Evolutionary conservation across 2,329 filamentous ascomycete species (phyloP).

Genomic region (Orbilia quercus): DNA sequence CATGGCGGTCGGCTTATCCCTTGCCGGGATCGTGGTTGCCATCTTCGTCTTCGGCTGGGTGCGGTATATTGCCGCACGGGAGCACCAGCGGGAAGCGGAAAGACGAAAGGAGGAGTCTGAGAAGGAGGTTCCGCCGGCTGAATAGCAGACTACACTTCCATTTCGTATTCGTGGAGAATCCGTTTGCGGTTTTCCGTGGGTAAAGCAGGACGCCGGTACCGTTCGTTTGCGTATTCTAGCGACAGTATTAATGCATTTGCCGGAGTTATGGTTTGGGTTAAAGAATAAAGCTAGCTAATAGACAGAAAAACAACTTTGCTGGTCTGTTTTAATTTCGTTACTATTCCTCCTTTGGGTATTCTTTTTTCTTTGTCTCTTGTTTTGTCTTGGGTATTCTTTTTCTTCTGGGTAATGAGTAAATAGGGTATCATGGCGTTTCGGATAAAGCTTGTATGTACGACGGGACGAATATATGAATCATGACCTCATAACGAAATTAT

Average conservation of each 20-base stretch:
- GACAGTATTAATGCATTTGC: constrained; percentile 39
- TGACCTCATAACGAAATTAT: constrained; percentile 27
- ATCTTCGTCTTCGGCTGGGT: constrained; percentile 55
- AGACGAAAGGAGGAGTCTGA: constrained; percentile 34
- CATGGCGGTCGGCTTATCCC: constrained; percentile 46
- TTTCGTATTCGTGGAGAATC: too few relatives aligned
- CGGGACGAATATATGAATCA: constrained; percentile 24
- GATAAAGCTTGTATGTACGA: constrained; percentile 9
- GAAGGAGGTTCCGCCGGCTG: constrained; percentile 22
- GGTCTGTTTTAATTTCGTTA: too few relatives aligned
- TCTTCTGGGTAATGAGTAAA: constrained; percentile 22
- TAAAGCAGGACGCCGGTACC: too few relatives aligned
- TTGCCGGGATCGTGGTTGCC: constrained; percentile 52
- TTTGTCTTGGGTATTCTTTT: constrained; percentile 13
- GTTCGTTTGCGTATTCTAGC: constrained; percentile 3
- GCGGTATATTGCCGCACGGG: constrained; percentile 41
- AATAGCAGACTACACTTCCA: not conserved
- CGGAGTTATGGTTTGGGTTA: constrained; percentile 40
- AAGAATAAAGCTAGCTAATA: not conserved
- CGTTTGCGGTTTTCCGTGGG: too few relatives aligned
- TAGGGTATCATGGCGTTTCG: constrained; percentile 40
- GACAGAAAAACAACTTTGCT: too few relatives aligned
- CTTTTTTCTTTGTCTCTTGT: too few relatives aligned
- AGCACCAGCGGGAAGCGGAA: constrained; percentile 40
- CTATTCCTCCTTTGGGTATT: too few relatives aligned